Percentiles rank a stretch among this genome's conserved stretches.
Evolutionary conservation across 2,329 filamentous ascomycete species (phyloP).

Genomic region (Paecilomyces dactylethromorphus): DNA sequence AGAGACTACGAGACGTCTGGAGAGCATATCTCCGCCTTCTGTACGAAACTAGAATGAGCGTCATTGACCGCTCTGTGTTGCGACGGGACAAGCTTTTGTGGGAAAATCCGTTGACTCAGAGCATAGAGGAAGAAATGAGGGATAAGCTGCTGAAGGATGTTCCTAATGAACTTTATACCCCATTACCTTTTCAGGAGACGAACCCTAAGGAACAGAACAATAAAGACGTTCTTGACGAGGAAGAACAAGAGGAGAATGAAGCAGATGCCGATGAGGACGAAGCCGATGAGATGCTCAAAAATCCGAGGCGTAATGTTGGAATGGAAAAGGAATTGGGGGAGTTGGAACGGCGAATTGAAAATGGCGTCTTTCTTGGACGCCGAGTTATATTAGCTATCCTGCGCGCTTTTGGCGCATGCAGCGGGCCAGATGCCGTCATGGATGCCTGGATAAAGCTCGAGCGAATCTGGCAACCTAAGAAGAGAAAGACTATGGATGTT

Average conservation of each 20-base stretch:
- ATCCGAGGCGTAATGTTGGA: background rate
- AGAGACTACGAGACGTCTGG: constrained; percentile 64
- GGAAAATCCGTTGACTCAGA: constrained; percentile 23
- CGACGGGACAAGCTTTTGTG: constrained; percentile 14
- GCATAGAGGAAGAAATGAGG: background rate
- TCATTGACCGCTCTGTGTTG: constrained; percentile 11
- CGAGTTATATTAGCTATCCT: constrained; percentile 32
- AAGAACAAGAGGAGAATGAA: constrained; percentile 2
- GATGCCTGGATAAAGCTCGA: constrained; percentile 34
- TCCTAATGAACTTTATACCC: constrained; percentile 16
- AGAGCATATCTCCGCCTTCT: constrained; percentile 51
- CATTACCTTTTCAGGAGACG: constrained; percentile 13
- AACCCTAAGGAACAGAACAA: constrained; percentile 1
- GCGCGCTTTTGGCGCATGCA: constrained; percentile 33
- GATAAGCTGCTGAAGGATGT: constrained; percentile 1
- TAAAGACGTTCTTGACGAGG: constrained; percentile 6
- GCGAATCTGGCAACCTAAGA: constrained; percentile 32
- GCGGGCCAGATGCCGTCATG: constrained; percentile 27
- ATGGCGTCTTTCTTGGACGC: constrained; percentile 36
- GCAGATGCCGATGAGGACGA: constrained; percentile 3
- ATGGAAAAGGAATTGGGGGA: constrained; percentile 12
- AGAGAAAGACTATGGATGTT: constrained; percentile 29
- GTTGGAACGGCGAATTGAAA: constrained; percentile 26
- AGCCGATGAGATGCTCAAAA: constrained; percentile 4
- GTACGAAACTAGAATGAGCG: constrained; percentile 26